phyloP scores from a whole-genome alignment of 192 early-diverging fungal species.

The Coemansia sp. region DNA sequence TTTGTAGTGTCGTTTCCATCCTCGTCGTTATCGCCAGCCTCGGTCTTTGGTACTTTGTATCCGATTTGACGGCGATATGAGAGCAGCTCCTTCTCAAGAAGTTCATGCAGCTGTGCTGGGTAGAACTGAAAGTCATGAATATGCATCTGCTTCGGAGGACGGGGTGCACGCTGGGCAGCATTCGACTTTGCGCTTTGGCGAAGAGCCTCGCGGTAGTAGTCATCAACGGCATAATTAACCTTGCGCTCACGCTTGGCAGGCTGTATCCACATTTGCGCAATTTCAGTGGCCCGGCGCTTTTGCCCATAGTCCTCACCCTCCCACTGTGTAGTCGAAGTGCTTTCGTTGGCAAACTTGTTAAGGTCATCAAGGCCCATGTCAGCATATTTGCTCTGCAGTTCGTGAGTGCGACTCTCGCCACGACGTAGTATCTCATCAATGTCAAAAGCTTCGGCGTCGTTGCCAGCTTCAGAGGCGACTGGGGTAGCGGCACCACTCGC shows the following conservation, averaged over 20 bases:
- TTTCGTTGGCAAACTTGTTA: constrained; percentile 77
- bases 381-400: constrained; percentile 87
- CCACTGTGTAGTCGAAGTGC: constrained; percentile 84
- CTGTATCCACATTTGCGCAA: constrained; percentile 74
- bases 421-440: constrained; percentile 85
- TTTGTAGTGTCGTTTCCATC: constrained; percentile 11
- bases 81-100: constrained; percentile 81
- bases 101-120: constrained; percentile 68
- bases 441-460: constrained; percentile 24
- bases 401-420: constrained; percentile 84
- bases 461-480: constrained; percentile 42
- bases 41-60: constrained; percentile 64
- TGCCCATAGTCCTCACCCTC: constrained; percentile 93
- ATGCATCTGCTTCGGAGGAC: constrained; percentile 64
- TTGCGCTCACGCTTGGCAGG: constrained; percentile 94
- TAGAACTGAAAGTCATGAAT: constrained; percentile 94
- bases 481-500: constrained; percentile 38
- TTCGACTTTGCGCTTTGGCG: constrained; percentile 62
- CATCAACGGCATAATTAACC: constrained; percentile 86
- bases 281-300: constrained; percentile 53
- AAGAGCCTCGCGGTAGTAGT: constrained; percentile 88
- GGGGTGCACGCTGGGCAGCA: constrained; percentile 61
- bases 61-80: constrained; percentile 66
- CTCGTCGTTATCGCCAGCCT: constrained; percentile 35
- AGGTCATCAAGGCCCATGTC: constrained; percentile 91